These are phyloP conservation scores for Fusarium setosum DNA, from an alignment of 2,329 filamentous ascomycete species.

Conservation along the genomic window DNA sequence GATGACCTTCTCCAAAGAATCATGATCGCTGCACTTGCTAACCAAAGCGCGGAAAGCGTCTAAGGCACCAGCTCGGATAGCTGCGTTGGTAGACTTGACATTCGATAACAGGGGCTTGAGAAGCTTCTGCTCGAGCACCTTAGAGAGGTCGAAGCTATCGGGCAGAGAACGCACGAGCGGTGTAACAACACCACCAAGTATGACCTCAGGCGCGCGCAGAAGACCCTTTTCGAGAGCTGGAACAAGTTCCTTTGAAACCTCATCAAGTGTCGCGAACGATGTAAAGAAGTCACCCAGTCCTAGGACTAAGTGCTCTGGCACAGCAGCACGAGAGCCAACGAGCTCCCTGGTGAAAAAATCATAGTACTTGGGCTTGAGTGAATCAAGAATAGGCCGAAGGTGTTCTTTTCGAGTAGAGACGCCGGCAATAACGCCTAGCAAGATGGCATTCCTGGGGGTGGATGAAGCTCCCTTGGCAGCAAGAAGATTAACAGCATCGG, in stretches of 20 bases:
- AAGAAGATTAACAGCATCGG: conserved; percentile 72
- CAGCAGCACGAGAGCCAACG: conserved; percentile 77
- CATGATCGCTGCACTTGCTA: conserved; percentile 66
- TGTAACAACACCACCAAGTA: conserved; percentile 82
- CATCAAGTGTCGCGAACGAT: conserved; percentile 77
- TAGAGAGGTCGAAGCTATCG: conserved; percentile 79
- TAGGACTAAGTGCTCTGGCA: conserved; percentile 78
- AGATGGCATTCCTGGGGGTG: conserved; percentile 76
- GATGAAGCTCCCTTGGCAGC: conserved; percentile 74
- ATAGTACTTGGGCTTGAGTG: conserved; percentile 77
- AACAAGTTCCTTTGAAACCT: conserved; percentile 80
- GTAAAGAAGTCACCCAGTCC: conserved; percentile 86
- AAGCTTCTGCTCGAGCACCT: conserved; percentile 76
- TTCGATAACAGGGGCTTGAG: conserved; percentile 91
- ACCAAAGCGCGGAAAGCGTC: conserved; percentile 80
- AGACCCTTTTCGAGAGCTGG: conserved; percentile 90
- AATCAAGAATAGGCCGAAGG: conserved; percentile 70
- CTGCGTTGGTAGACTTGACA: conserved; percentile 87
- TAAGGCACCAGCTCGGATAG: conserved; percentile 80
- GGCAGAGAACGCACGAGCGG: conserved; percentile 79
- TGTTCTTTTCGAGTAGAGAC: conserved; percentile 80
- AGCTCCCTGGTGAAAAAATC: conserved; percentile 89
- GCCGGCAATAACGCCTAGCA: conserved; percentile 88
- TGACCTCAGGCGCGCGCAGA: conserved; percentile 88
- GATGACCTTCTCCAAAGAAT: conserved; percentile 72